phyloP scores from a whole-genome alignment of 75 land plant genomes.

The Larix kaempferi region DNA sequence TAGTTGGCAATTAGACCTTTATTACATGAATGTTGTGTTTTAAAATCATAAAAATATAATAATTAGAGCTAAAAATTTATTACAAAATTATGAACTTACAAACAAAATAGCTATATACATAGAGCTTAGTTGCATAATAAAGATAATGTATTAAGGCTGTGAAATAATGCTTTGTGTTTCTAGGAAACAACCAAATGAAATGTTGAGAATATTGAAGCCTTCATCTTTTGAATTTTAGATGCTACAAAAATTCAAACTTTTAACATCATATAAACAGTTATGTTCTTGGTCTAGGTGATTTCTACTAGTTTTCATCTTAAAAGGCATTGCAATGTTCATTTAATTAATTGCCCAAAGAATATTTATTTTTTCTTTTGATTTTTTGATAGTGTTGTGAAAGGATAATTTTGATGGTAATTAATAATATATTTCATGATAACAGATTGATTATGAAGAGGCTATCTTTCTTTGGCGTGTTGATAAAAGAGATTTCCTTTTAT shows the following conservation, averaged over 20 bases:
- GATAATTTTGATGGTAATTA: neutral
- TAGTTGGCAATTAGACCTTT: too few species aligned
- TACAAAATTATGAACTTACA: too few species aligned
- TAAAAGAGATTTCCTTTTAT: slow-evolving; percentile 86
- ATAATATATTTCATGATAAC: slow-evolving; percentile 8
- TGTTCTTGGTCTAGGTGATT: neutral
- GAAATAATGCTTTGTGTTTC: neutral
- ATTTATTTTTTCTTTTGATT: neutral
- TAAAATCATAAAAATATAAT: too few species aligned
- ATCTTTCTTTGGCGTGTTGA: slow-evolving; percentile 89
- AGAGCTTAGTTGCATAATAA: too few species aligned
- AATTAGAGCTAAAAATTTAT: too few species aligned
- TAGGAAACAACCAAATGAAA: neutral
- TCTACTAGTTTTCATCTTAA: neutral
- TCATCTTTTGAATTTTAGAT: neutral
- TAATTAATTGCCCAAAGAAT: neutral
- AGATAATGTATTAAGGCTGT: too few species aligned
- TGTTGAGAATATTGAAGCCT: neutral
- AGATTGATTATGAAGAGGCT: slow-evolving; percentile 97
- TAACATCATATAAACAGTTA: neutral
- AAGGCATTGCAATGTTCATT: neutral
- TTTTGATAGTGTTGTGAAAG: neutral
- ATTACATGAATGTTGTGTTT: too few species aligned
- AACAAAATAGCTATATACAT: too few species aligned
- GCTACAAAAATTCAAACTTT: neutral